A percentile compares a stretch with the other conserved stretches of the same genome.
Conservation (phyloP, 345 rosid genomes). For the Conringia planisiliqua region DNA sequence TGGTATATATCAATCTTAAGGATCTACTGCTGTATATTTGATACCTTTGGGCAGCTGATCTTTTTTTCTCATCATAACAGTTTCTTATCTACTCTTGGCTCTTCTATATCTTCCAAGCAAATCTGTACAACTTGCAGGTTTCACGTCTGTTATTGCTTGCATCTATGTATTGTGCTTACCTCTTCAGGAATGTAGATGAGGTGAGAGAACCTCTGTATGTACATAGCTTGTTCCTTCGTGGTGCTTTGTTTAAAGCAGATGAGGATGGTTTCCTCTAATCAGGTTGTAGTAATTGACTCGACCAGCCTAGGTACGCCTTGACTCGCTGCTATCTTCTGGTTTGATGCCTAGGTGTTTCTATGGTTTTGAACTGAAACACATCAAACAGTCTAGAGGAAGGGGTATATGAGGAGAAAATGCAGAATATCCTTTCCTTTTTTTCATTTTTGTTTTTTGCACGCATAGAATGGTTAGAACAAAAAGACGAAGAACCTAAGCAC, state of each 20-base stretch:
- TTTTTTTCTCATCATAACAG: not conserved
- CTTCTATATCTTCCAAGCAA: not conserved
- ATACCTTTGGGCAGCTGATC: not conserved
- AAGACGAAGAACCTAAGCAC: not conserved
- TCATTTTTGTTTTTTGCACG: not conserved
- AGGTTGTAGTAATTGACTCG: not conserved
- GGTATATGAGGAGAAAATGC: not conserved
- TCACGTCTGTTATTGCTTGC: not conserved
- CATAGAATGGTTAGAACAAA: not conserved
- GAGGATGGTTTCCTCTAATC: not conserved
- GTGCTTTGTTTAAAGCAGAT: not conserved
- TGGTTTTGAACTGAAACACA: not conserved
- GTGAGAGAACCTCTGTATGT: not conserved
- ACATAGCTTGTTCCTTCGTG: not conserved
- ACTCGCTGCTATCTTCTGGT: not conserved
- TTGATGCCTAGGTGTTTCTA: not conserved
- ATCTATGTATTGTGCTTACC: not conserved
- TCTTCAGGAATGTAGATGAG: conserved; percentile 4
- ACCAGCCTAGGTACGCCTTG: not conserved
- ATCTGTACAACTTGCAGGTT: not conserved
- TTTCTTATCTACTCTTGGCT: not conserved
- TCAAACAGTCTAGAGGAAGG: not conserved
- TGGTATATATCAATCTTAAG: conserved; percentile 22
- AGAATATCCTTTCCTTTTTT: not conserved
- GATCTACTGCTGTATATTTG: not conserved